Percentiles rank a stretch among this genome's conserved stretches.
These are phyloP conservation scores for Dryadomyces sulphureus DNA, from an alignment of 2,329 filamentous ascomycete genomes.

Conservation along the genomic window DNA sequence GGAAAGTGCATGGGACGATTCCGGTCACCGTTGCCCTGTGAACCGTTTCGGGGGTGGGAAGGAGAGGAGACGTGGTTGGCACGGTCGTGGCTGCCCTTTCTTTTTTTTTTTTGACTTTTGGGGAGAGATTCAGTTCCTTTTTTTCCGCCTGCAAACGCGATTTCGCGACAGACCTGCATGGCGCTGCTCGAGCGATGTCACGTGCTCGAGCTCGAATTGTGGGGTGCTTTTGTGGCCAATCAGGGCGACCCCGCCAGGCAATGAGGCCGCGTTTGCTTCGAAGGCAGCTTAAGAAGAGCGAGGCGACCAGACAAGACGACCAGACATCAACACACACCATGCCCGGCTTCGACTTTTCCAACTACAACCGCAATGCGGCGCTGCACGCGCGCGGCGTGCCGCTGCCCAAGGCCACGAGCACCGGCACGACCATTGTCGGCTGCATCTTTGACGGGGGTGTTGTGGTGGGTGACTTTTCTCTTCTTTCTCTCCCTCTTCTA, in stretches of 20 bases:
- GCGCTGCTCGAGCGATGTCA: neutral
- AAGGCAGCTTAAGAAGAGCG: slow-evolving; percentile 33
- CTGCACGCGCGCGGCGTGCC: slow-evolving; percentile 89
- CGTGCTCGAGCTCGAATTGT: neutral
- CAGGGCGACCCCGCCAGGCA: slow-evolving; percentile 1
- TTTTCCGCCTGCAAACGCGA: no score
- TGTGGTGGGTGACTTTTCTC: slow-evolving; percentile 48
- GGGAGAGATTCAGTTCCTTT: neutral
- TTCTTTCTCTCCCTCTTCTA: neutral
- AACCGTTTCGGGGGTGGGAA: no score
- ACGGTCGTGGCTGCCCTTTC: neutral
- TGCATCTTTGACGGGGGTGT: slow-evolving; percentile 95
- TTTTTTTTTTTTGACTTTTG: neutral
- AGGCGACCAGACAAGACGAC: neutral
- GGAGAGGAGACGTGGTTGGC: no score
- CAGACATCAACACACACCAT: slow-evolving; percentile 38
- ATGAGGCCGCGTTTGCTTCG: slow-evolving; percentile 10
- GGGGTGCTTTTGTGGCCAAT: slow-evolving; percentile 3
- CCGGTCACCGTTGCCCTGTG: neutral
- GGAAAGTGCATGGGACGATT: neutral
- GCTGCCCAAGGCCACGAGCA: slow-evolving; percentile 93
- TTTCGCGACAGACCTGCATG: slow-evolving; percentile 1
- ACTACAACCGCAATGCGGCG: slow-evolving; percentile 97
- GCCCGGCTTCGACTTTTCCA: slow-evolving; percentile 98
- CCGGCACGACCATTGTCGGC: slow-evolving; percentile 96